Evolutionary conservation across 306 rosid species (phyloP).

Genomic region (Quercus suber): DNA sequence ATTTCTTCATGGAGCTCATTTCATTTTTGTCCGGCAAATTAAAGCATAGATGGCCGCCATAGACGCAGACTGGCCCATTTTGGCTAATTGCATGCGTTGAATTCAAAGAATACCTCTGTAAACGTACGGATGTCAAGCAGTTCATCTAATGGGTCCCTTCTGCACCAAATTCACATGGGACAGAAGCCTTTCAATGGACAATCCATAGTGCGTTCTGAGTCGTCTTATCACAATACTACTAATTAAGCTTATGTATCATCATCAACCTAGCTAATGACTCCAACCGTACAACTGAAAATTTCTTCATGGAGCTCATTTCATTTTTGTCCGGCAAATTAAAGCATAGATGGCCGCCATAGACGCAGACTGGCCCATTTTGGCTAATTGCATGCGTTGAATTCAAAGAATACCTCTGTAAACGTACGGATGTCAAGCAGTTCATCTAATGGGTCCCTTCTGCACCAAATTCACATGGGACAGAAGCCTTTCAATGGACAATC

Average conservation of each 20-base stretch:
- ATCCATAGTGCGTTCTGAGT: constrained; percentile 25
- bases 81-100: background rate
- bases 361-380: constrained; percentile 3
- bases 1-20: background rate
- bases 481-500: constrained; percentile 1
- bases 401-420: constrained; percentile 1
- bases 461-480: constrained; percentile 30
- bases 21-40: background rate
- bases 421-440: constrained; percentile 26
- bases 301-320: background rate
- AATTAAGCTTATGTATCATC: too few relatives aligned
- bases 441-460: background rate
- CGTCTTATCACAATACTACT: too few relatives aligned
- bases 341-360: background rate
- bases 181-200: constrained; percentile 5
- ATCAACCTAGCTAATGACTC: too few relatives aligned
- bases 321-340: background rate
- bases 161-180: constrained; percentile 30
- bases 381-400: background rate
- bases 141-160: background rate
- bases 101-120: constrained; percentile 4
- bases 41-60: background rate
- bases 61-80: background rate
- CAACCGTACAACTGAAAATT: background rate
- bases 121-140: constrained; percentile 27